Evolutionary conservation across 257 asterid genomes (phyloP).

Genomic region (Gentiana dahurica): DNA sequence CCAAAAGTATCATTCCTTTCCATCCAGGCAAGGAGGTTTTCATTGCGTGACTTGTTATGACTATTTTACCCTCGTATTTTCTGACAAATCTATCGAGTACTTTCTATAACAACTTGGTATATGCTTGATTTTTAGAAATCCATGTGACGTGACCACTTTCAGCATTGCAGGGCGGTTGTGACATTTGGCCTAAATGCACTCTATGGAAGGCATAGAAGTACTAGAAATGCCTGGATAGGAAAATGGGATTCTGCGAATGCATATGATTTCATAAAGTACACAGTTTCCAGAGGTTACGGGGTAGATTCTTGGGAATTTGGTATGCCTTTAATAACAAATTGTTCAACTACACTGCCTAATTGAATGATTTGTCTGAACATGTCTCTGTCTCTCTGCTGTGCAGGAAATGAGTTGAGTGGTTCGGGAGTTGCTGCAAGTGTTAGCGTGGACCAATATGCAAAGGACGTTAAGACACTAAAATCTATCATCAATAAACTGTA

Average conservation of each 20-base stretch:
- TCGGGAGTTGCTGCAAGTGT: constrained; percentile 82
- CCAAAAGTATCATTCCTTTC: background rate
- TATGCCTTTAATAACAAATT: constrained; percentile 14
- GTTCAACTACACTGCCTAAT: constrained; percentile 2
- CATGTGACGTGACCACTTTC: background rate
- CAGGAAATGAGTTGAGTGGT: constrained; percentile 92
- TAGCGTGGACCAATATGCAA: constrained; percentile 59
- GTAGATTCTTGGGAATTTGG: constrained; percentile 96
- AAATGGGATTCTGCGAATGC: constrained; percentile 74
- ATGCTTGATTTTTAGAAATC: background rate
- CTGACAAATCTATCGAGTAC: background rate
- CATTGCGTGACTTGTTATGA: too few species aligned
- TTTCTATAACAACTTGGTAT: background rate
- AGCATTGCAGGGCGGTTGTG: constrained; percentile 47
- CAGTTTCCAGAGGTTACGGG: constrained; percentile 57
- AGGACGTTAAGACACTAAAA: constrained; percentile 42
- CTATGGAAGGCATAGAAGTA: constrained; percentile 52
- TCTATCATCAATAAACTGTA: constrained; percentile 43
- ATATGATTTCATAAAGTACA: constrained; percentile 58
- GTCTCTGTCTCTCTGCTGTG: constrained; percentile 11
- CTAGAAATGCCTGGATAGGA: constrained; percentile 53
- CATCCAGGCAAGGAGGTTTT: background rate
- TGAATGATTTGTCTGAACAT: constrained; percentile 9
- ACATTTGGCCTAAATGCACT: constrained; percentile 92
- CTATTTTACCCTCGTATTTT: too few species aligned